Percentiles rank a stretch among this genome's conserved stretches.
Conservation (phyloP, 2,329 filamentous ascomycete species). For the Apiospora marii region DNA sequence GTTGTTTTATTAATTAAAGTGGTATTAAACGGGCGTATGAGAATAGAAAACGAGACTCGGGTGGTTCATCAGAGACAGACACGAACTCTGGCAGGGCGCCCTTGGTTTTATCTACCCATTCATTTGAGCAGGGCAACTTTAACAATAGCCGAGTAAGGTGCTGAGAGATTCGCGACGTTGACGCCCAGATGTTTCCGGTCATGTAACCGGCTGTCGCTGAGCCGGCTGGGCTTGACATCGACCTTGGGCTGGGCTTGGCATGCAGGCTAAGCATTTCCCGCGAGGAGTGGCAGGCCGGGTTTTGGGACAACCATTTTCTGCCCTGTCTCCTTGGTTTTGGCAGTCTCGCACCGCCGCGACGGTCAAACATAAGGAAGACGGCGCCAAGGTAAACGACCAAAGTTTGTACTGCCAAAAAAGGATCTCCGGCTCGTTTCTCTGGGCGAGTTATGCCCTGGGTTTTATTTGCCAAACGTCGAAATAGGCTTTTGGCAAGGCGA, state of each 20-base stretch:
- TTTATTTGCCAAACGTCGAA: not conserved
- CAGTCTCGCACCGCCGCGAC: not conserved
- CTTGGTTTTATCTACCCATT: not conserved
- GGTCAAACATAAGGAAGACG: not conserved
- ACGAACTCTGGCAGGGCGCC: not conserved
- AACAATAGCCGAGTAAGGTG: not conserved
- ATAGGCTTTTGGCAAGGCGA: not conserved
- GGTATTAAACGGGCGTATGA: not conserved
- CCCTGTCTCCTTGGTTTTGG: not conserved
- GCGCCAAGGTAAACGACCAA: not conserved
- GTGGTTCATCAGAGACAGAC: not conserved
- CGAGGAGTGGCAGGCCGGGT: not conserved
- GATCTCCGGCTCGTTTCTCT: conserved; percentile 6
- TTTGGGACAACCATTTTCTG: not conserved
- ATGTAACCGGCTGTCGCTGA: conserved; percentile 1
- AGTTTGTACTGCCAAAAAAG: conserved; percentile 2
- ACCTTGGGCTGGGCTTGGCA: not conserved
- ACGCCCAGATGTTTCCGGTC: not conserved
- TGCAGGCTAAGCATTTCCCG: not conserved
- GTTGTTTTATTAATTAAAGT: not conserved
- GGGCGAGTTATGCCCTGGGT: not conserved
- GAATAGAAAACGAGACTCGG: not conserved
- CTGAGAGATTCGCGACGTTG: not conserved
- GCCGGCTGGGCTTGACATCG: conserved; percentile 11
- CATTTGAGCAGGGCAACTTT: not conserved